Evolutionary conservation across 495 filamentous ascomycete species (phyloP), one percentile per base, ranked within the genome.

Genomic region (Penicillium cosmopolitanum): DNA sequence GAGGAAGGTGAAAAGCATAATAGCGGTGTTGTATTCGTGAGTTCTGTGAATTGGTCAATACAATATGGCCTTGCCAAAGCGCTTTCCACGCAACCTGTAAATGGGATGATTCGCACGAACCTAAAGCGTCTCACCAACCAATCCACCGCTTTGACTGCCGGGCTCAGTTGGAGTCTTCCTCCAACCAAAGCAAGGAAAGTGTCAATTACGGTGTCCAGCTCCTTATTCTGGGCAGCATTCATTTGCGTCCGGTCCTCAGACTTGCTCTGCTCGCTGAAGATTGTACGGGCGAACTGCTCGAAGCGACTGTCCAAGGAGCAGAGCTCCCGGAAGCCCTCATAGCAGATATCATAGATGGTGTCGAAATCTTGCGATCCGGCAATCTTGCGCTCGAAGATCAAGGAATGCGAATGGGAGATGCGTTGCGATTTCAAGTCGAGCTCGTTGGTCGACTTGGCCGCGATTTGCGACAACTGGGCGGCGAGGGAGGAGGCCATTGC

Each of bases 191-290:
- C 86, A 47, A 99, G 79, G 66, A 98, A 98, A 5, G 83, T 82
- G 61, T 95, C 87, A 51, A 98, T 69, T 38, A 84, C 90, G 43
- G 76, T 74, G 74, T 97, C 86, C 34, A 99, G 80, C 46, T 90
- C 88, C 61, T 84, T 77, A 67, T 97, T 97, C 65, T 98, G 89
- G 15, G 81, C 74, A 15, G 78, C 81, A 1, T 87, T 94, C 87
- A 97, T 90, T 73, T 93, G 86, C 12, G 82, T 88, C 36, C 95
- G 84, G 63, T 99, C 95, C 61, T 94, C 85, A 54, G 82, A 76
- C 73, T 92, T 95, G 78, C 93, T 97, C 71, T 96, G 88, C 60
- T 93, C 89, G 74, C 89, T 94, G 81, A 97, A 99, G 42, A 99
- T 73, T 7, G 84, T 88, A 44, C 79, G 77, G 50, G 81, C 81